These are phyloP conservation scores for Neospermospora avenae DNA, from an alignment of 2,329 filamentous ascomycete species.

Conservation along the genomic window DNA sequence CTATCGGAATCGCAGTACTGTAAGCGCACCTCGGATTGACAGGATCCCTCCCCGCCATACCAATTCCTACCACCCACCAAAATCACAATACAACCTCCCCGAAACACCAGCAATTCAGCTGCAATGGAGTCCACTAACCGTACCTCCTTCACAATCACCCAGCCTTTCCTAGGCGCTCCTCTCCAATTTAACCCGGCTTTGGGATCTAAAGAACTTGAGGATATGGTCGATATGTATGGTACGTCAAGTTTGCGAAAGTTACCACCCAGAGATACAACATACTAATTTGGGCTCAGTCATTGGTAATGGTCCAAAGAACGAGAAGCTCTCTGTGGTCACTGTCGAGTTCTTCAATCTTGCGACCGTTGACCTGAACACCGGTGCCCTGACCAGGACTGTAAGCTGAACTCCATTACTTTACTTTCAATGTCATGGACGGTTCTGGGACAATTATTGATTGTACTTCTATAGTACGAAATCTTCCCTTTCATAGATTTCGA, in stretches of 20 bases:
- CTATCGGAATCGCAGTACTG: constrained; percentile 2
- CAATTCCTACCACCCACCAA: neutral
- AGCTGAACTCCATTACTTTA: neutral
- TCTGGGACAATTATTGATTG: constrained; percentile 18
- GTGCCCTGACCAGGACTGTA: constrained; percentile 43
- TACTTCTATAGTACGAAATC: constrained; percentile 29
- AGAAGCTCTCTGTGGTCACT: constrained; percentile 56
- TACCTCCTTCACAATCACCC: constrained; percentile 39
- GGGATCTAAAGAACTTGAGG: constrained; percentile 57
- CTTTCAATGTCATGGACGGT: neutral
- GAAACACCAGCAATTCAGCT: neutral
- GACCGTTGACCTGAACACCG: constrained; percentile 56
- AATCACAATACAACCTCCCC: neutral
- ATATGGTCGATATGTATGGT: constrained; percentile 54
- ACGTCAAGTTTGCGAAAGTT: neutral
- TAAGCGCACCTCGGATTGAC: neutral
- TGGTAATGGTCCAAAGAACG: constrained; percentile 50
- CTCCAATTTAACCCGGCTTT: constrained; percentile 66
- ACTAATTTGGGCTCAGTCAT: constrained; percentile 36
- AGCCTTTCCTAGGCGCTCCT: constrained; percentile 52
- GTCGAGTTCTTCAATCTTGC: constrained; percentile 57
- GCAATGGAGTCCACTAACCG: constrained; percentile 20
- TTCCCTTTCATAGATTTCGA: constrained; percentile 39
- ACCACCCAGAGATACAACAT: neutral
- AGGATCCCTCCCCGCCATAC: neutral